Conservation (phyloP, 2,329 filamentous ascomycete genomes). For the Paracoccidioides brasiliensis region DNA sequence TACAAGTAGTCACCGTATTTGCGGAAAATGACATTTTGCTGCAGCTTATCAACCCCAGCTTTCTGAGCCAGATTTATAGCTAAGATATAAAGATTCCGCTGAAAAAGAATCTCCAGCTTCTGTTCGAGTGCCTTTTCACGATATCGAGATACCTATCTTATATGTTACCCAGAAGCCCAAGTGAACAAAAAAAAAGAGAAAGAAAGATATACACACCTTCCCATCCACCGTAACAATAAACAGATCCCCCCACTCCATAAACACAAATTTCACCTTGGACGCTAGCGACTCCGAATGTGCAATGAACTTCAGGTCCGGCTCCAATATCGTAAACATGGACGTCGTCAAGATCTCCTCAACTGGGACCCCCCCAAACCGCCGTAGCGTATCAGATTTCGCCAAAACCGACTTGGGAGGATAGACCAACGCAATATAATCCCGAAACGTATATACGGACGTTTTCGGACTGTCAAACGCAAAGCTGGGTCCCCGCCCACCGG, state of each 20-base stretch:
- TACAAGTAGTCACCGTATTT: conserved; percentile 92
- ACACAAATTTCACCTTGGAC: conserved; percentile 64
- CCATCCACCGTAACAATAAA: conserved; percentile 86
- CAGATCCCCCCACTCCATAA: conserved; percentile 81
- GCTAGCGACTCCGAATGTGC: conserved; percentile 78
- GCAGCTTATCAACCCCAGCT: conserved; percentile 60
- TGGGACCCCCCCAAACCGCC: conserved; percentile 59
- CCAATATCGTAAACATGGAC: conserved; percentile 79
- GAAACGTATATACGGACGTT: conserved; percentile 62
- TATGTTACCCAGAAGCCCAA: conserved; percentile 10
- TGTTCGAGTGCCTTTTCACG: conserved; percentile 84
- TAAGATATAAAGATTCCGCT: conserved; percentile 80
- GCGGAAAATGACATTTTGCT: conserved; percentile 84
- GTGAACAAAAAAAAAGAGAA: neutral
- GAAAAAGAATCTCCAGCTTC: conserved; percentile 84
- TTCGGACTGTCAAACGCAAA: conserved; percentile 89
- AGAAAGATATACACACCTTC: conserved; percentile 49
- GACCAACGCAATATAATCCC: conserved; percentile 76
- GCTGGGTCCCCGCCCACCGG: conserved; percentile 72
- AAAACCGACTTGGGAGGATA: conserved; percentile 56
- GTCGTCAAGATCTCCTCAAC: conserved; percentile 73
- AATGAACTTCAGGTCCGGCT: conserved; percentile 79
- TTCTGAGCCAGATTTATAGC: conserved; percentile 91
- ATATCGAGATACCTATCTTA: conserved; percentile 60
- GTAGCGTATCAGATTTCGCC: conserved; percentile 47